Conservation (phyloP, 129 eudicot genomes). For the Artemisia annua region DNA sequence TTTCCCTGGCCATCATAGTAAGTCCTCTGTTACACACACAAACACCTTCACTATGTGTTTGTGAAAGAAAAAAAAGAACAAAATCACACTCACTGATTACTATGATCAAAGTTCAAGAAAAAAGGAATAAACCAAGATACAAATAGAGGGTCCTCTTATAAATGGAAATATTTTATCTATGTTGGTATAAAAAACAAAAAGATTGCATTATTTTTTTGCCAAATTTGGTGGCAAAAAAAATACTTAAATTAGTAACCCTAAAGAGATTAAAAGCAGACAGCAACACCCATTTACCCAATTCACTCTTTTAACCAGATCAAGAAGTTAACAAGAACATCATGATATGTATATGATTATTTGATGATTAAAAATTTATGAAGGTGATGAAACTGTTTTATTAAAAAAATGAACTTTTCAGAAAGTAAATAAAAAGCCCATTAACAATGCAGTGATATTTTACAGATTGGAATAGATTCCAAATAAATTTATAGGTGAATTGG, state of each 20-base stretch:
- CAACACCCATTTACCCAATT: conserved; percentile 34
- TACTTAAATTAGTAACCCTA: conserved; percentile 40
- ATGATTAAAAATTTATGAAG: conserved; percentile 5
- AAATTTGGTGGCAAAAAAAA: conserved; percentile 34
- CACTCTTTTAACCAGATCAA: conserved; percentile 40
- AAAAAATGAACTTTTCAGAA: conserved; percentile 13
- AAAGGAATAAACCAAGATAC: conserved; percentile 49
- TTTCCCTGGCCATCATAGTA: conserved; percentile 69
- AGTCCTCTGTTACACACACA: conserved; percentile 11
- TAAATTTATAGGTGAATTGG: conserved; percentile 31
- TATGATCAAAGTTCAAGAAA: conserved; percentile 13
- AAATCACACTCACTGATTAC: conserved; percentile 12
- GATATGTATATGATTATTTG: conserved; percentile 9
- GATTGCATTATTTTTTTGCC: conserved; percentile 47
- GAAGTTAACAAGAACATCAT: conserved; percentile 19
- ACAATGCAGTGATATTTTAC: conserved; percentile 21
- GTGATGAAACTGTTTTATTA: conserved; percentile 21
- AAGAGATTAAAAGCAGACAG: conserved; percentile 20
- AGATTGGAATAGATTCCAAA: conserved; percentile 17
- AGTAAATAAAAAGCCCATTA: conserved; percentile 27
- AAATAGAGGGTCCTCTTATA: conserved; percentile 30
- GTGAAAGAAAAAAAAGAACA: not conserved
- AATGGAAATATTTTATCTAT: conserved; percentile 27
- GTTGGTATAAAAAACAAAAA: conserved; percentile 19
- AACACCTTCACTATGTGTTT: conserved; percentile 3